Evolutionary conservation across 2,329 filamentous ascomycete genomes (phyloP).

Genomic region (Falciphora oryzae): DNA sequence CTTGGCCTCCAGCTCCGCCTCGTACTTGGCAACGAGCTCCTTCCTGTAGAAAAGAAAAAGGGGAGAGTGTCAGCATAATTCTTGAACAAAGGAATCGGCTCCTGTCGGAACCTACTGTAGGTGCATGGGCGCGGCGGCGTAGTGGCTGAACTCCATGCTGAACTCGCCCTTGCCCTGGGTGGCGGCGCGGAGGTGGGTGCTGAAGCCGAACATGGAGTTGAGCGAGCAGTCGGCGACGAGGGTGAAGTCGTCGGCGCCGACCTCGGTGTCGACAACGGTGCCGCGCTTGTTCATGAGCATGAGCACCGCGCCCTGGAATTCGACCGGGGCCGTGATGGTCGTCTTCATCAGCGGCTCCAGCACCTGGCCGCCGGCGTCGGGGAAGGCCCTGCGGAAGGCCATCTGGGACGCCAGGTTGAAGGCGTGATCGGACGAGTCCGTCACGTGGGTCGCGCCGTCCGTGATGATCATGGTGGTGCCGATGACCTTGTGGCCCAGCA

Average conservation of each 20-base stretch:
- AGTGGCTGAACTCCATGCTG: conserved; percentile 98
- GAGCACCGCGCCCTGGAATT: conserved; percentile 96
- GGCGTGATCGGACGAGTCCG: conserved; percentile 93
- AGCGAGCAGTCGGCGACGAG: conserved; percentile 86
- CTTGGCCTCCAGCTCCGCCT: conserved; percentile 54
- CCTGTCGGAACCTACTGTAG: conserved; percentile 62
- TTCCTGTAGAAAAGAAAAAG: conserved; percentile 34
- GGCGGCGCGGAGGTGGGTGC: conserved; percentile 79
- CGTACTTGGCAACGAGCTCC: conserved; percentile 52
- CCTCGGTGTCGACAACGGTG: conserved; percentile 91
- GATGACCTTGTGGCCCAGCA: conserved; percentile 89
- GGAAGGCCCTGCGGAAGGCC: conserved; percentile 93
- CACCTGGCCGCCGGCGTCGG: conserved; percentile 71
- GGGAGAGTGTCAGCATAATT: conserved; percentile 19
- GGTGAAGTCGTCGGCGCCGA: conserved; percentile 89
- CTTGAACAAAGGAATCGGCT: not conserved
- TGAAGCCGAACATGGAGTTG: conserved; percentile 98
- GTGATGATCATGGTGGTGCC: conserved; percentile 88
- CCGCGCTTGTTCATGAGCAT: conserved; percentile 95
- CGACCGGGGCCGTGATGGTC: conserved; percentile 87
- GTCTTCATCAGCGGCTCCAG: conserved; percentile 98
- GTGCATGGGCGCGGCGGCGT: conserved; percentile 78
- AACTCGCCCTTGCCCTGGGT: conserved; percentile 99
- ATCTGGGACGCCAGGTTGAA: conserved; percentile 94
- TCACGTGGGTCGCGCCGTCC: conserved; percentile 95